These are phyloP conservation scores for Silene coronaria DNA, from an alignment of 179 eudicot species.

Conservation along the genomic window DNA sequence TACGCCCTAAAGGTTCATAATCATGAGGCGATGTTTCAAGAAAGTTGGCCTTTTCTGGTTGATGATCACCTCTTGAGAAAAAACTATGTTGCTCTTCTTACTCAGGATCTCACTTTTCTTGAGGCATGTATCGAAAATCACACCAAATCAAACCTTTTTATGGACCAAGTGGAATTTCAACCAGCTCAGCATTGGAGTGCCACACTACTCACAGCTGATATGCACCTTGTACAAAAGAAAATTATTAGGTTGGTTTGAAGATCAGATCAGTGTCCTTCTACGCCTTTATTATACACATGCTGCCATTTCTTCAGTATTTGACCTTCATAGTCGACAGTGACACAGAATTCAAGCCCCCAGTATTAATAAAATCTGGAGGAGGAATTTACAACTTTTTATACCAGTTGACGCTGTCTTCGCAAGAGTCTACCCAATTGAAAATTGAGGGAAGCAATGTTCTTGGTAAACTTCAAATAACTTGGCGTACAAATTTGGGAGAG, in stretches of 20 bases:
- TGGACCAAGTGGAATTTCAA: conserved; percentile 99
- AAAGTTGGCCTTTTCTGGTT: not conserved
- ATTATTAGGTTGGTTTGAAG: conserved; percentile 41
- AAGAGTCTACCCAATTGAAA: conserved; percentile 47
- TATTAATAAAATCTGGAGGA: conserved; percentile 83
- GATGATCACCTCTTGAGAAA: conserved; percentile 4
- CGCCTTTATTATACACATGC: conserved; percentile 1
- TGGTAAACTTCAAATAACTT: conserved; percentile 95
- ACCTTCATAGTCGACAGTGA: conserved; percentile 19
- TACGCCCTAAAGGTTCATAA: conserved; percentile 1
- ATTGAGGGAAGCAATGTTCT: conserved; percentile 84
- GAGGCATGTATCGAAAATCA: conserved; percentile 97
- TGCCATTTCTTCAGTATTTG: not conserved
- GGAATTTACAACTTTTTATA: conserved; percentile 85
- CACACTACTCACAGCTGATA: conserved; percentile 59
- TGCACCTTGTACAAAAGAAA: conserved; percentile 39
- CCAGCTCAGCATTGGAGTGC: conserved; percentile 91
- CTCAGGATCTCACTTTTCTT: conserved; percentile 82
- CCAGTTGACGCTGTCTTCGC: conserved; percentile 60
- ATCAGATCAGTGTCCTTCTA: not conserved
- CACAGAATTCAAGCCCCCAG: conserved; percentile 78
- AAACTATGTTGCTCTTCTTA: conserved; percentile 16
- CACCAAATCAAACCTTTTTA: conserved; percentile 81
- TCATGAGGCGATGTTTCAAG: not conserved
- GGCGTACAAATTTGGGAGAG: conserved; percentile 99